A percentile compares a stretch with the other conserved stretches of the same genome.
phyloP scores from a whole-genome alignment of 78 protist genomes.

The slime mould (Dictyostelium discoideum) region dicty_2.7 NC_007089.4:2087501-2088000 shows the following conservation, averaged over 20 bases:
- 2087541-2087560: conserved; percentile 41
- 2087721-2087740: background rate
- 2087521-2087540: background rate
- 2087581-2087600: conserved; percentile 28
- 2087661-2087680: background rate
- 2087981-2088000: background rate
- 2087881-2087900: background rate
- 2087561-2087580: conserved; percentile 16
- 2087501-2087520: background rate
- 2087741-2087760: conserved; percentile 8
- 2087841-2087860: background rate
- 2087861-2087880: conserved; percentile 29
- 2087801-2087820: conserved; percentile 6
- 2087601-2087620: conserved; percentile 14
- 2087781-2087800: background rate
- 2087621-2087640: conserved; percentile 16
- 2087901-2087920: background rate
- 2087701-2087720: conserved; percentile 6
- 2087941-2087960: background rate
- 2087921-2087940: background rate
- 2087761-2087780: background rate
- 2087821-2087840: background rate
- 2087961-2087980: background rate
- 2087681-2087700: conserved; percentile 36
- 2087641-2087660: background rate